Evolutionary conservation across 2,329 filamentous ascomycete genomes (phyloP), one percentile per base, ranked within the genome.

Genomic region (Fusarium pseudocircinatum): DNA sequence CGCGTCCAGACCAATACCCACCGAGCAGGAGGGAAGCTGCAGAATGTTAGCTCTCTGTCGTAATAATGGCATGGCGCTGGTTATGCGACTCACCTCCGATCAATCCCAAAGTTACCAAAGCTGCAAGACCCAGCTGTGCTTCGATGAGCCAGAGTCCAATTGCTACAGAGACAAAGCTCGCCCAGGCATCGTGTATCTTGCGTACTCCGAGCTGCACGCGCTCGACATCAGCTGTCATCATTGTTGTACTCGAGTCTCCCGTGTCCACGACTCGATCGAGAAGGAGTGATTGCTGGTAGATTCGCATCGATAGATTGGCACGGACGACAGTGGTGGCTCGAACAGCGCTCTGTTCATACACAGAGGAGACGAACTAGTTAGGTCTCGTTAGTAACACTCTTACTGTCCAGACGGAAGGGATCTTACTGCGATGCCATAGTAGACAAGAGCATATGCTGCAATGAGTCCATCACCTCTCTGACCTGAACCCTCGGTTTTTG

Each of bases 311-410:
- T 3, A 60, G 14, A 15, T 60, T 36, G 10, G 46, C 58, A 6
- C 58, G 58, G 13, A 60, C 58, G 14, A 52, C 44, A 3, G 58
- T 60, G 7, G 47, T 60, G 7, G 58, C 58, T 11, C 58, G 14
- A 8, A 52, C 58, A 10, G 58, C 47, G 5, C 32, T 34, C 7
- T 60, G 58, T 2, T 52, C 44, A 10, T 60, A 60, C 3, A 60
- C n/a, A 2, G 58, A 50, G 1, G 43, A 52, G 0, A 60, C 44
- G 2, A 39, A 40, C n/a, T 28, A 52, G 1, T 22, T 10, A 1
- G 22, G 0, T 2, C 0, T 37, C 2, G 4, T 53, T 18, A 53
- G 24, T 1, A 13, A 7, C 13, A 12, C 5, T 2, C 6, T 0
- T 6, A 2, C 4, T 6, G 0, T 9, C 5, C 2, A 13, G 26